Base-by-base conservation (phyloP, 768 basidiomycete genomes). In the Mycena maculata region DNA sequence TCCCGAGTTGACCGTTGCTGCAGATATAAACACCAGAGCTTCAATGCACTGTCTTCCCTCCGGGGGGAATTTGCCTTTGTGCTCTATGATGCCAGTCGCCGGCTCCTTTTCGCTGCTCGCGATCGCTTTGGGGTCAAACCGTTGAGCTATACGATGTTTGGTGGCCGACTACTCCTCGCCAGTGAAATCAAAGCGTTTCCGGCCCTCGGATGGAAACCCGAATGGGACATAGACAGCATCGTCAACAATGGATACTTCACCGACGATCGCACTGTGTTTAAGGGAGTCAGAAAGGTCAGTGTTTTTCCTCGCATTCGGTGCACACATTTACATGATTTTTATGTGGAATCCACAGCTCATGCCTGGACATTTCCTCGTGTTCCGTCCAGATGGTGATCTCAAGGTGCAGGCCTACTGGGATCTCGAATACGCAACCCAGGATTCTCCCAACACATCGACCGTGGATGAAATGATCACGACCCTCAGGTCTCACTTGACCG, bases 31-130 rank as follows among this genome's bases (percentile, higher is more conserved):
- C 44, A 31, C 28, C 33, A 71, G 8, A 45, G 69, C 12, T 27
- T 57, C 30, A 48, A 60, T 36, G 18, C 45, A 0, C 45, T 71
- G 2, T 38, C 58, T 1, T 63, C 56, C 31, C 68, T 71, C 0
- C 63, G 68, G 3, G 70, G 70, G 18, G 70, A 71, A 30, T 71
- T 69, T 16, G 70, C 70, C 3, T 71, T 71, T 23, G 70, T 71
- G 4, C 38, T 71, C 16, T 71, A 63, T 39, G 70, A 71, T 33
- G 20, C 52, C 20, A 36, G 30, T 4, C 36, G 58, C 9, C 48
- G 42, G 1, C 27, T 65, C 6, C 25, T 69, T 12, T 58, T 71
- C 31, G 70, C 70, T 18, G 70, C 54, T 22, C 62, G 70, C 9
- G 70, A 71, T 63, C 57, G 70, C 4, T 62, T 71, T 25, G 70